Base-by-base conservation (phyloP, 805 yeast genomes). In the Teunomyces funiuensis region DNA sequence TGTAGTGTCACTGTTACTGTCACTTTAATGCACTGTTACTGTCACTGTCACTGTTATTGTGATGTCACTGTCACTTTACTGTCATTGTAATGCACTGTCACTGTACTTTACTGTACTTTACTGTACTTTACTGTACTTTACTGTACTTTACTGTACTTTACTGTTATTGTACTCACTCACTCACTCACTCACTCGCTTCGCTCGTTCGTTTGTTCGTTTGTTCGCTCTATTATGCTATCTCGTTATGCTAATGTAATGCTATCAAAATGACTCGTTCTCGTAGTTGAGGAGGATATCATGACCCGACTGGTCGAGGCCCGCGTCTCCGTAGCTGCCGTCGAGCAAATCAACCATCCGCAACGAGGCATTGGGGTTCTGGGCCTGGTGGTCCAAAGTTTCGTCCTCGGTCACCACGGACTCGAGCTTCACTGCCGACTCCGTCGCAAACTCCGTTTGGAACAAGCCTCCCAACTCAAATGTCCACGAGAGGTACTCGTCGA, bases 401-500 rank as follows among this genome's bases (percentile, higher is more conserved):
- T 22, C 25, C 11, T 22, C 9, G 5, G 5, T 3, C 5, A 22
- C 10, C 11, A 22, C 25, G 9, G 25, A 22, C 9, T 22, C 25
- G 9, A 22, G 25, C 25, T 22, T 22, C 10, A n/a, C 16, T 5
- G 23, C n/a, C 10, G 39, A 9, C 23, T 16, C 22, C 10, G 39
- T 18, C 16, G 18, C 23, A 20, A 61, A 58, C 28, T 63, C 69
- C 13, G 54, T 58, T 28, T 61, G 59, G 17, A 79, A 56, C 46
- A 74, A 74, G 0, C 83, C 82, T 4, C 83, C 82, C 11, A 79
- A 60, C 53, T 83, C 88, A 18, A 83, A 82, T 42, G 76, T 63
- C 80, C 88, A 82, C 2, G 73, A 73, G 45, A 83, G 65, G 73
- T 79, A 84, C 53, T 85, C 91, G 53, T 82, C 88, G 5, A 81